Conservation (phyloP, 495 filamentous ascomycete species). For the Tuber magnatum region DNA sequence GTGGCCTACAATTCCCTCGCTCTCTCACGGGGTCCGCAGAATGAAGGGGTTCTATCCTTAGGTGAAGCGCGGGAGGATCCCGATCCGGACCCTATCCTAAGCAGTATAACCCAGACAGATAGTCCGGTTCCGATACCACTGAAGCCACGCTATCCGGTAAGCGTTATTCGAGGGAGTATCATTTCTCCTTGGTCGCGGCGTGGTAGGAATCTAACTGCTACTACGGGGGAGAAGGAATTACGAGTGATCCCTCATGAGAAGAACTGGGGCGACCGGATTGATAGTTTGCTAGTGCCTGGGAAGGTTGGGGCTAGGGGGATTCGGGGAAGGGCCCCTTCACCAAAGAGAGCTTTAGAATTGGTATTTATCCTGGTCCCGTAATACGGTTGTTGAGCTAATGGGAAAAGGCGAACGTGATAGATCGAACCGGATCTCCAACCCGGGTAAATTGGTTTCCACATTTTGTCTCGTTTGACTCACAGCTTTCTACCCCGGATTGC, state of each 20-base stretch:
- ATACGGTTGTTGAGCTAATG: neutral
- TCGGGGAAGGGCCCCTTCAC: neutral
- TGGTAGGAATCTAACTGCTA: neutral
- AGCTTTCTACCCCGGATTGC: neutral
- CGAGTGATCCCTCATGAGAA: neutral
- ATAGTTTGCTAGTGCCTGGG: neutral
- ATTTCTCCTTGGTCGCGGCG: neutral
- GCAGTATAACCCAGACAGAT: neutral
- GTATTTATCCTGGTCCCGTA: neutral
- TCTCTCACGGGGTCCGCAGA: slow-evolving; percentile 18
- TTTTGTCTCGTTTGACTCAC: neutral
- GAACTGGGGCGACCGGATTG: neutral
- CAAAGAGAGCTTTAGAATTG: neutral
- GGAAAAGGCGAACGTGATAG: neutral
- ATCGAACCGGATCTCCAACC: neutral
- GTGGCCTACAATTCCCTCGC: slow-evolving; percentile 27
- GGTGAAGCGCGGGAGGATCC: slow-evolving; percentile 7
- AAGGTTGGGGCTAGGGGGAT: neutral
- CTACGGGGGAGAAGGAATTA: neutral
- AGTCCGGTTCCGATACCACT: neutral
- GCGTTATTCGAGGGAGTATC: slow-evolving; percentile 20
- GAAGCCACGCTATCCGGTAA: slow-evolving; percentile 23
- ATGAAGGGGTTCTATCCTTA: slow-evolving; percentile 11
- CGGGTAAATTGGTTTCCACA: neutral
- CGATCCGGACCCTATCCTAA: neutral